These are phyloP conservation scores for Clonostachys rosea DNA, from an alignment of 2,329 filamentous ascomycete species.

Conservation along the genomic window DNA sequence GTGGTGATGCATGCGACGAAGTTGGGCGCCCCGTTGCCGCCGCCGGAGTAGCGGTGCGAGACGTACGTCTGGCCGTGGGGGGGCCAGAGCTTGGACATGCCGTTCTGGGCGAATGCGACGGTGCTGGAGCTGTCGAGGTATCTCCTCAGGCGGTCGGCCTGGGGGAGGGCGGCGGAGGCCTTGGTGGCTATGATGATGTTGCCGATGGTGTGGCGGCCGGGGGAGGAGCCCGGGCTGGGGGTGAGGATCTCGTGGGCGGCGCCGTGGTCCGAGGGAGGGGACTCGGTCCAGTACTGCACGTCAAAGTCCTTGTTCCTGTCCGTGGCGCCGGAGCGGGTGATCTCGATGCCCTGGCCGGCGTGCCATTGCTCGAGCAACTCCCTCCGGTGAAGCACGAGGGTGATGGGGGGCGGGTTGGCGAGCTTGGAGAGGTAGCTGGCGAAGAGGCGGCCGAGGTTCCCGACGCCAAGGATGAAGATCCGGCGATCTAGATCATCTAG, in stretches of 20 bases:
- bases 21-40: slow-evolving; percentile 40
- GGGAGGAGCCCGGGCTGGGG: slow-evolving; percentile 9
- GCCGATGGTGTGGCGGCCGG: slow-evolving; percentile 37
- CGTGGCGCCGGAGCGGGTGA: slow-evolving; percentile 28
- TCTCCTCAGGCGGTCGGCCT: slow-evolving; percentile 50
- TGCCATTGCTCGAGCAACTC: slow-evolving; percentile 44
- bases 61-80: slow-evolving; percentile 40
- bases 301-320: slow-evolving; percentile 30
- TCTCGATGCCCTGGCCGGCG: slow-evolving; percentile 34
- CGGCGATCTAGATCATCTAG: slow-evolving; percentile 24
- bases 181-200: slow-evolving; percentile 80
- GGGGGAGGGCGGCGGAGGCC: slow-evolving; percentile 60
- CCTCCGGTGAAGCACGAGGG: slow-evolving; percentile 69
- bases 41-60: slow-evolving; percentile 25
- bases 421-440: slow-evolving; percentile 66
- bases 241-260: slow-evolving; percentile 31
- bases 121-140: slow-evolving; percentile 63
- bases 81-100: slow-evolving; percentile 67
- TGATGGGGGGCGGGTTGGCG: slow-evolving; percentile 63
- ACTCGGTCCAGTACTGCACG: slow-evolving; percentile 48
- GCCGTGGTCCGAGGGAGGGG: slow-evolving; percentile 22
- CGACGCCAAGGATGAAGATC: slow-evolving; percentile 75
- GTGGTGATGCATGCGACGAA: slow-evolving; percentile 67
- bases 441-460: slow-evolving; percentile 76
- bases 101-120: slow-evolving; percentile 83